Evolutionary conservation across 345 rosid species (phyloP).

Genomic region (Aegle marmelos): DNA sequence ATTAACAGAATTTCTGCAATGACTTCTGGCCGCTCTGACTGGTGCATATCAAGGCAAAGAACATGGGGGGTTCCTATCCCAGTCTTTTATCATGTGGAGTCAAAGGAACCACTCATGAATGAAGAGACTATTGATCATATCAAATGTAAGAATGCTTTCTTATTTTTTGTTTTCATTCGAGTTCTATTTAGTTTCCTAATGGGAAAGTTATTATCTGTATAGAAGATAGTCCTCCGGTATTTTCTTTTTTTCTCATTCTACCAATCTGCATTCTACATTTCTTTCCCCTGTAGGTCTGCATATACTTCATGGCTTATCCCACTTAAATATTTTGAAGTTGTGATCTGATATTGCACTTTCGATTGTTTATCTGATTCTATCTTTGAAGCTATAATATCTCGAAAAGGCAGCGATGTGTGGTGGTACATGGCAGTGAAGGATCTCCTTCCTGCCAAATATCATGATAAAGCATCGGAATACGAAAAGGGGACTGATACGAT

Average conservation of each 20-base stretch:
- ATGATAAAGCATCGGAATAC: conserved; percentile 65
- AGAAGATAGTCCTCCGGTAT: not conserved
- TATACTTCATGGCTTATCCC: not conserved
- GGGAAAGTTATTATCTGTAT: not conserved
- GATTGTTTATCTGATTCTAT: conserved; percentile 17
- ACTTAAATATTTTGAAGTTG: not conserved
- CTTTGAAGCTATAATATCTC: conserved; percentile 62
- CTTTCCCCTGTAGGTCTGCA: not conserved
- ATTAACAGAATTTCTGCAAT: conserved; percentile 86
- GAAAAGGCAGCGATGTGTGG: conserved; percentile 94
- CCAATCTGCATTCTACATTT: not conserved
- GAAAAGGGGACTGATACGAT: conserved; percentile 94
- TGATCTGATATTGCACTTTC: not conserved
- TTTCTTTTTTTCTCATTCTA: not conserved
- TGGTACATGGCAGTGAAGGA: conserved; percentile 93
- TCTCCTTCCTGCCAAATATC: conserved; percentile 77
- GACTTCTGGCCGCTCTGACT: conserved; percentile 91
- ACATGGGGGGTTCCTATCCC: conserved; percentile 98
- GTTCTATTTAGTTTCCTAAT: not conserved
- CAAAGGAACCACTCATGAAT: conserved; percentile 90
- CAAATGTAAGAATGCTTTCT: conserved; percentile 53
- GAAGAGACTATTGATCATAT: conserved; percentile 80
- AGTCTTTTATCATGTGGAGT: conserved; percentile 69
- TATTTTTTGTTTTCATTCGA: not conserved
- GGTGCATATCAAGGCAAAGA: conserved; percentile 98